A percentile compares a stretch with the other conserved stretches of the same genome.
Conservation (phyloP, 2,329 filamentous ascomycete species). For the Grosmannia penicillata region DNA sequence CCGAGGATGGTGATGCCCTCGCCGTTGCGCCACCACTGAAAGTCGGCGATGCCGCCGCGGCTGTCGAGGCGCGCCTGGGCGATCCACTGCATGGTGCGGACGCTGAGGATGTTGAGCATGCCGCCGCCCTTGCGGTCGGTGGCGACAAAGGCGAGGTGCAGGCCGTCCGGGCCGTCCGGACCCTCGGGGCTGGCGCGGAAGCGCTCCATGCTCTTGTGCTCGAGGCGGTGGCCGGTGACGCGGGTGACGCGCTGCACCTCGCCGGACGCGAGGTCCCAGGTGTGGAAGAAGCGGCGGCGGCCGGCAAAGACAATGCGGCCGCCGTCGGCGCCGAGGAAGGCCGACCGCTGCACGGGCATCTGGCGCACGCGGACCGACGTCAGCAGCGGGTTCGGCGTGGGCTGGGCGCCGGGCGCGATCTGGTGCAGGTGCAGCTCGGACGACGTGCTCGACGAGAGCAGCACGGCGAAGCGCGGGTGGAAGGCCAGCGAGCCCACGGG, state of each 20-base stretch:
- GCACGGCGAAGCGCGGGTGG: conserved; percentile 75
- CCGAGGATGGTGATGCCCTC: conserved; percentile 70
- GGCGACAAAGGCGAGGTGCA: conserved; percentile 71
- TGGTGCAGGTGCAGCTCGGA: conserved; percentile 83
- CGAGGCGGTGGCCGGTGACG: conserved; percentile 59
- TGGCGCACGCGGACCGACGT: conserved; percentile 78
- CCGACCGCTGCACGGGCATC: conserved; percentile 71
- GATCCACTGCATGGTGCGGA: conserved; percentile 73
- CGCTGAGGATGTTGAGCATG: conserved; percentile 71
- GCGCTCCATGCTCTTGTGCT: conserved; percentile 80
- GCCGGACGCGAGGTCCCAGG: conserved; percentile 78
- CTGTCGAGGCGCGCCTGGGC: conserved; percentile 71
- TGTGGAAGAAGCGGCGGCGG: conserved; percentile 80
- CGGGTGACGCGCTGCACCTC: conserved; percentile 68
- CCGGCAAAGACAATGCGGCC: conserved; percentile 79
- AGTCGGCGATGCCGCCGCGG: conserved; percentile 72
- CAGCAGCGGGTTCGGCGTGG: conserved; percentile 72
- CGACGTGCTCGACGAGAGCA: conserved; percentile 77
- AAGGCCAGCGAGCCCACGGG: conserved; percentile 75
- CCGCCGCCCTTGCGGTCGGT: conserved; percentile 75
- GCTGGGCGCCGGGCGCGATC: conserved; percentile 59
- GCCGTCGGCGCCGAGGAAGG: conserved; percentile 56
- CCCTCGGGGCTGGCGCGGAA: conserved; percentile 75
- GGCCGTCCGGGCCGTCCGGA: conserved; percentile 30
- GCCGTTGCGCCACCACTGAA: conserved; percentile 82